These are phyloP conservation scores for Fraxinus quadrangulata DNA, from an alignment of 257 asterid genomes.

Conservation along the genomic window DNA sequence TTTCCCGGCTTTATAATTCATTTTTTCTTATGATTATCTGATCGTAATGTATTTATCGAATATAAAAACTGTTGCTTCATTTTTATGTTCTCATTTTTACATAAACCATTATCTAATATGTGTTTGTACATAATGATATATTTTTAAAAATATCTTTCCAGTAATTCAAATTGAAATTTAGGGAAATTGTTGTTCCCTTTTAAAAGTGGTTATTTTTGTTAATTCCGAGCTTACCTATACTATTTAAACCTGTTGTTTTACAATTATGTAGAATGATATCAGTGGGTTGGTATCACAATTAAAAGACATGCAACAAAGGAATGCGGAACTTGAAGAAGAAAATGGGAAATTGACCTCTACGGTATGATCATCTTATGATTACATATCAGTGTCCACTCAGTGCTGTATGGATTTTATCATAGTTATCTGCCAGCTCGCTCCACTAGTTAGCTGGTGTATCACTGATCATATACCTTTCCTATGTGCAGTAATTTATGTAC, in stretches of 20 bases:
- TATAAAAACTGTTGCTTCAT: neutral
- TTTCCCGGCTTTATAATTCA: neutral
- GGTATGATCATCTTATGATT: constrained; percentile 39
- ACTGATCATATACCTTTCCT: constrained; percentile 13
- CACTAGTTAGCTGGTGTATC: constrained; percentile 1
- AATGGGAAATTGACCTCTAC: constrained; percentile 52
- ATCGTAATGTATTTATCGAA: neutral
- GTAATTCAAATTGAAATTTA: too few species aligned
- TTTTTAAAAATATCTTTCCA: neutral
- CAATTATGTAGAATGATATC: constrained; percentile 75
- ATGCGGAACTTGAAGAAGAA: constrained; percentile 65
- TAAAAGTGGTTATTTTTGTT: neutral
- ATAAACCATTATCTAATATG: neutral
- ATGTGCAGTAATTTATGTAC: neutral
- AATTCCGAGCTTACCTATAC: neutral
- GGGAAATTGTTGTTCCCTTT: too few species aligned
- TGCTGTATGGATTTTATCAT: neutral
- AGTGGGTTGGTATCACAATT: constrained; percentile 82
- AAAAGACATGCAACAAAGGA: constrained; percentile 66
- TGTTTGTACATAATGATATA: neutral
- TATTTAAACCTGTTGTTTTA: constrained; percentile 9
- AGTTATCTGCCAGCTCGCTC: too few species aligned
- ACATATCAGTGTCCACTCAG: neutral
- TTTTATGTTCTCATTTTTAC: neutral
- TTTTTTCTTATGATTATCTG: neutral